Conservation (phyloP, 2,329 filamentous ascomycete genomes). For the Colletotrichum eremochloae region DNA sequence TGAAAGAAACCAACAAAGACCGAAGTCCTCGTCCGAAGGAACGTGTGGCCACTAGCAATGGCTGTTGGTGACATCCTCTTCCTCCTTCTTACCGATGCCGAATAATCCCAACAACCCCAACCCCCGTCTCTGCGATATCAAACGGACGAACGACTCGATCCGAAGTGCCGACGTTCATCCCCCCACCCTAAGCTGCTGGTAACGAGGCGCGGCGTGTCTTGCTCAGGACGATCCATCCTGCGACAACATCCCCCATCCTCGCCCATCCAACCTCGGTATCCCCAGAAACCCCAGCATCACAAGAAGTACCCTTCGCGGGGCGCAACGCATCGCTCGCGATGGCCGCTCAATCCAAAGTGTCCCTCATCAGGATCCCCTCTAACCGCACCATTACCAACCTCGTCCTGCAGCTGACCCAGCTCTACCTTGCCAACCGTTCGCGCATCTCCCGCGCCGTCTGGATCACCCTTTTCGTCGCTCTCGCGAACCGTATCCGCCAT, state of each 20-base stretch:
- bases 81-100: constrained; percentile 16
- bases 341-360: constrained; percentile 82
- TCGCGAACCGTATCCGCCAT: constrained; percentile 89
- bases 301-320: constrained; percentile 2
- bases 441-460: constrained; percentile 88
- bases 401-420: constrained; percentile 74
- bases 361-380: constrained; percentile 58
- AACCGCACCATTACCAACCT: constrained; percentile 76
- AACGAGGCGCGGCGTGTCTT: constrained; percentile 25
- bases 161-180: constrained; percentile 4
- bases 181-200: constrained; percentile 2
- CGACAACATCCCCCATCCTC: background rate
- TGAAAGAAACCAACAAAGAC: constrained; percentile 4
- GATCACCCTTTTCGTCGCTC: constrained; percentile 82
- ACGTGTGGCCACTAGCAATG: constrained; percentile 24
- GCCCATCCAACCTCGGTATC: background rate
- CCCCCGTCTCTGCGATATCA: background rate
- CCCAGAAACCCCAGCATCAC: background rate
- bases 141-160: constrained; percentile 7
- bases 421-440: constrained; percentile 85
- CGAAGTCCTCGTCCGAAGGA: constrained; percentile 36
- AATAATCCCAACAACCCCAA: background rate
- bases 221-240: background rate
- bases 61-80: constrained; percentile 20
- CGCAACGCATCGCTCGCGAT: constrained; percentile 58